phyloP scores from a whole-genome alignment of 345 rosid genomes.

The Ricinus communis region DNA sequence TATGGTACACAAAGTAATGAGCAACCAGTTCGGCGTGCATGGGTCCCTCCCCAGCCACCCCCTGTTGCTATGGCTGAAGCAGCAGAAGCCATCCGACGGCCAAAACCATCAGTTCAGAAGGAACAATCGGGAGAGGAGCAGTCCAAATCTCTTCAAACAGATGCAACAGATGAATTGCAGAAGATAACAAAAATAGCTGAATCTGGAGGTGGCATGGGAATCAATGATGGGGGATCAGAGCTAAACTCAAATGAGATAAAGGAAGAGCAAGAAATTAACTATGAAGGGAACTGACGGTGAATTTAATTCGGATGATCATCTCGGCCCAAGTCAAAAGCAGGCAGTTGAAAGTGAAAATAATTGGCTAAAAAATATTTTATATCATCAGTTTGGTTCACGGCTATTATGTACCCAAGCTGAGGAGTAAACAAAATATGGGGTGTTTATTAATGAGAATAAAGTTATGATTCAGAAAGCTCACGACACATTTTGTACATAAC shows the following conservation, averaged over 20 bases:
- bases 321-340: not conserved
- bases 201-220: conserved; percentile 47
- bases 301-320: conserved; percentile 3
- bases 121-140: conserved; percentile 56
- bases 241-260: conserved; percentile 50
- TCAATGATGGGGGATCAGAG: conserved; percentile 37
- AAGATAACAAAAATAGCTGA: conserved; percentile 70
- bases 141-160: conserved; percentile 34
- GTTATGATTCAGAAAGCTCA: not conserved
- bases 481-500: not conserved
- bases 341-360: conserved; percentile 2
- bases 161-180: conserved; percentile 59
- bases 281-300: conserved; percentile 37
- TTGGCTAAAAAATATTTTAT: not conserved
- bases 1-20: conserved; percentile 42
- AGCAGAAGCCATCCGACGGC: conserved; percentile 90
- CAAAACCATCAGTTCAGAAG: conserved; percentile 54
- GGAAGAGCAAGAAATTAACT: conserved; percentile 48
- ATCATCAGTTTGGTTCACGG: not conserved
- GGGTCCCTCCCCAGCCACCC: conserved; percentile 98
- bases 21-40: conserved; percentile 57
- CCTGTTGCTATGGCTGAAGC: conserved; percentile 92
- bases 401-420: not conserved
- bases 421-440: not conserved
- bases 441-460: conserved; percentile 10